Conservation (phyloP, 2,329 filamentous ascomycete genomes). For the Didymella pomorum region DNA sequence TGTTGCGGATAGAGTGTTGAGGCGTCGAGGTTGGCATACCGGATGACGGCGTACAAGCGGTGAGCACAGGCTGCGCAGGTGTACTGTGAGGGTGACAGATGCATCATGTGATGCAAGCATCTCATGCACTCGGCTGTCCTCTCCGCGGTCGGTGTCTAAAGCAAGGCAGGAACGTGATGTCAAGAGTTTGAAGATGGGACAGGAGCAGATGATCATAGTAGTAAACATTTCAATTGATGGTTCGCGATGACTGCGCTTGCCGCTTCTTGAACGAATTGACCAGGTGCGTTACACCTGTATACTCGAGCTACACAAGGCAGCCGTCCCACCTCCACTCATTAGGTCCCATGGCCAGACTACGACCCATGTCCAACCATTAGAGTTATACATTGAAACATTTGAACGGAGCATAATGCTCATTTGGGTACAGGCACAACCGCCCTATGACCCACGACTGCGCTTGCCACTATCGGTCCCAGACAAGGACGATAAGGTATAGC, state of each 20-base stretch:
- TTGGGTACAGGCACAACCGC: constrained; percentile 20
- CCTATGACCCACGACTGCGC: constrained; percentile 40
- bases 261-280: constrained; percentile 1
- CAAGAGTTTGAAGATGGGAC: background rate
- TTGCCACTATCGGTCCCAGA: constrained; percentile 37
- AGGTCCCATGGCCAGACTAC: constrained; percentile 23
- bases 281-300: constrained; percentile 22
- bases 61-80: constrained; percentile 13
- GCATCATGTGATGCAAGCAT: constrained; percentile 9
- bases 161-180: background rate
- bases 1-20: constrained; percentile 16
- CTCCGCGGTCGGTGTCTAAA: background rate
- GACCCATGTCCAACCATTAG: constrained; percentile 25
- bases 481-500: constrained; percentile 41
- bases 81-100: constrained; percentile 3
- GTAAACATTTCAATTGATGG: constrained; percentile 16
- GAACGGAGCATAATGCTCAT: constrained; percentile 19
- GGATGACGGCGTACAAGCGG: constrained; percentile 15
- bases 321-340: constrained; percentile 27
- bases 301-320: constrained; percentile 16
- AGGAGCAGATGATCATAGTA: background rate
- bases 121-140: background rate
- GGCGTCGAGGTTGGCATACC: constrained; percentile 9
- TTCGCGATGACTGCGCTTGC: background rate
- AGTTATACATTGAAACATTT: constrained; percentile 37